Conservation (phyloP, 2,329 filamentous ascomycete genomes). For the Zymoseptoria brevis region DNA sequence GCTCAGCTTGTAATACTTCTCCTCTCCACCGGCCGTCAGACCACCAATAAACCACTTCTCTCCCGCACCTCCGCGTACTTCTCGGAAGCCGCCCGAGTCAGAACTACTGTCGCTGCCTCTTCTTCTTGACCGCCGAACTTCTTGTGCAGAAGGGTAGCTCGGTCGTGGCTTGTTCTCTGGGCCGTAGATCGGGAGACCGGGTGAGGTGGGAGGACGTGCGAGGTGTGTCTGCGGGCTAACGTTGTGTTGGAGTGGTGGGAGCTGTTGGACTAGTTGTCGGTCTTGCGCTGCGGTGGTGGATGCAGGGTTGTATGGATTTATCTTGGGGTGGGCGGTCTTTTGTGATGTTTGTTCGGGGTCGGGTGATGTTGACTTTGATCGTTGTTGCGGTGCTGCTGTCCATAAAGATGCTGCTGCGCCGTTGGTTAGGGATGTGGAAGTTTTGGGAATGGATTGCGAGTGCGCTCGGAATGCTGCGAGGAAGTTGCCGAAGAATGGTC, state of each 20-base stretch:
- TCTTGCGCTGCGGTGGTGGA: slow-evolving; percentile 27
- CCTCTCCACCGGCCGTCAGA: slow-evolving; percentile 66
- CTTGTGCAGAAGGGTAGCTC: slow-evolving; percentile 27
- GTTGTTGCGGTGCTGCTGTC: slow-evolving; percentile 15
- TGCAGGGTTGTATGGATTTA: slow-evolving; percentile 22
- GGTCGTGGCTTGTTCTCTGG: slow-evolving; percentile 28
- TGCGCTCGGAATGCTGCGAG: slow-evolving; percentile 60
- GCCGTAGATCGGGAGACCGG: slow-evolving; percentile 27
- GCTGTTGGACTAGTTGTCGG: slow-evolving; percentile 34
- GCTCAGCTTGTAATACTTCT: slow-evolving; percentile 72
- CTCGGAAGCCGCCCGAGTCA: slow-evolving; percentile 67
- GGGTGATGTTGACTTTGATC: slow-evolving; percentile 14
- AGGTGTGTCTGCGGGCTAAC: slow-evolving; percentile 31
- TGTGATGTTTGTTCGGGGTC: slow-evolving; percentile 29
- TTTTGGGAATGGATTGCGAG: slow-evolving; percentile 46
- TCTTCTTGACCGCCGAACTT: slow-evolving; percentile 31
- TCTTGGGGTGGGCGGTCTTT: slow-evolving; percentile 43
- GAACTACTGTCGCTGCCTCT: slow-evolving; percentile 67
- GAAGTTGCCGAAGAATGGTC: slow-evolving; percentile 60
- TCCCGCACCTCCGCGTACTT: slow-evolving; percentile 61
- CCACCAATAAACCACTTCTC: slow-evolving; percentile 81
- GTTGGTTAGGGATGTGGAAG: slow-evolving; percentile 42
- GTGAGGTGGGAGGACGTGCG: slow-evolving; percentile 29
- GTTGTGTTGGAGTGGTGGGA: slow-evolving; percentile 29
- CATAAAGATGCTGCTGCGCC: slow-evolving; percentile 29